Evolutionary conservation across 2,329 filamentous ascomycete genomes (phyloP).

Genomic region (Nemania sp.): DNA sequence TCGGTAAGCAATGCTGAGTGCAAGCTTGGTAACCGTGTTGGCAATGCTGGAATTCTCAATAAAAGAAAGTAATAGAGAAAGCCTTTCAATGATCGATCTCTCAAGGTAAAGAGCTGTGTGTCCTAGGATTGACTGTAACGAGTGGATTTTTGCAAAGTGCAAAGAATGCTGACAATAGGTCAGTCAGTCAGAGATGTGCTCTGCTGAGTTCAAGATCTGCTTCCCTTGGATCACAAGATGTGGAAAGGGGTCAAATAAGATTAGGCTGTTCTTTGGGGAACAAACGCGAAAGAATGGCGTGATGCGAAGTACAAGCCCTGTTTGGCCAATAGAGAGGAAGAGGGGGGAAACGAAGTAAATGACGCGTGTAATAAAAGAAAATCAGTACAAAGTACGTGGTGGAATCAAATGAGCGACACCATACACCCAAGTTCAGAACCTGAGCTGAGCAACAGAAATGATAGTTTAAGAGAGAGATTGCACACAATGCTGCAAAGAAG

Average conservation of each 20-base stretch:
- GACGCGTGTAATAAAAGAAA: too few relatives aligned
- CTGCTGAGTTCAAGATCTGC: too few relatives aligned
- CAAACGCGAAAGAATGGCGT: too few relatives aligned
- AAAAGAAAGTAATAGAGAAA: constrained; percentile 15
- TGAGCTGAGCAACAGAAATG: constrained; percentile 8
- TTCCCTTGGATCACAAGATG: too few relatives aligned
- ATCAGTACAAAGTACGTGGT: constrained; percentile 2
- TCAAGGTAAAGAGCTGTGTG: constrained; percentile 24
- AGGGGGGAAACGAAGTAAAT: too few relatives aligned
- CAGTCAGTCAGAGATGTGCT: too few relatives aligned
- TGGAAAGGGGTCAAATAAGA: constrained; percentile 30
- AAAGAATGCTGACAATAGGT: constrained; percentile 25
- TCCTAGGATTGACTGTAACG: constrained; percentile 28
- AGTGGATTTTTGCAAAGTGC: constrained; percentile 26
- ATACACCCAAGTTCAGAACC: constrained; percentile 19
- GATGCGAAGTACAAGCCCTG: too few relatives aligned
- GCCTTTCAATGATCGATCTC: constrained; percentile 17
- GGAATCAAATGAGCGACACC: constrained; percentile 31
- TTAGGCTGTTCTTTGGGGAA: constrained; percentile 28
- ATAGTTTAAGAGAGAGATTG: constrained; percentile 5
- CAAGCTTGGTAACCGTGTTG: background rate
- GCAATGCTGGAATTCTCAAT: background rate
- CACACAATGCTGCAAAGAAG: constrained; percentile 3
- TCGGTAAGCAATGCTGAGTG: constrained; percentile 2
- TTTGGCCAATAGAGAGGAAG: too few relatives aligned